Evolutionary conservation across 1,284 basidiomycete genomes (phyloP).

Genomic region (Ustilago trichophora): DNA sequence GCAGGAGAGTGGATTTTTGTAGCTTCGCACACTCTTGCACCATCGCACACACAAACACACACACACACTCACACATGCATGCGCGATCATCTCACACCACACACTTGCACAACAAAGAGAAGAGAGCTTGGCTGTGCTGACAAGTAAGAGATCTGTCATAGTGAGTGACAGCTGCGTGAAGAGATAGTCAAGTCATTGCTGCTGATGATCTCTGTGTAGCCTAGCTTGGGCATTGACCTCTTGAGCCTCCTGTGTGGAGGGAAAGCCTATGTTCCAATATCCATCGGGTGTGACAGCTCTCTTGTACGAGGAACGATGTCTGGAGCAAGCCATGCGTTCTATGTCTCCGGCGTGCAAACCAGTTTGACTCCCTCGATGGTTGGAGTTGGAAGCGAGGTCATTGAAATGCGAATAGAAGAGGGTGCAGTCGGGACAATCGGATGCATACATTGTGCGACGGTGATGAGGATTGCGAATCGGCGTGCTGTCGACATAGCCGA

Average conservation of each 20-base stretch:
- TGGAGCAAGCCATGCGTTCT: slow-evolving; percentile 21
- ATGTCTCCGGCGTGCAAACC: not conserved
- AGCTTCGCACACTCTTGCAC: not conserved
- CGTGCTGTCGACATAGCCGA: slow-evolving; percentile 17
- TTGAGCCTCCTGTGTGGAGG: slow-evolving; percentile 28
- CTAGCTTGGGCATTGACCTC: slow-evolving; percentile 15
- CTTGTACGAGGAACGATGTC: slow-evolving; percentile 23
- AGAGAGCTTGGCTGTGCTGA: no score
- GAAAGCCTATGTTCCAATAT: slow-evolving; percentile 45
- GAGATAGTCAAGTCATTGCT: no score
- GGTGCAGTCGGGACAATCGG: slow-evolving; percentile 35
- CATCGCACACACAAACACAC: no score
- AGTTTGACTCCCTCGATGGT: not conserved
- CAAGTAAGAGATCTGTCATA: no score
- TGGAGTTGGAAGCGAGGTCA: not conserved
- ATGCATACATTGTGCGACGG: slow-evolving; percentile 22
- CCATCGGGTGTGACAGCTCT: slow-evolving; percentile 24
- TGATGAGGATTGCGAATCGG: slow-evolving; percentile 17
- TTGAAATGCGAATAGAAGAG: slow-evolving; percentile 35
- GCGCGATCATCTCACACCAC: not conserved
- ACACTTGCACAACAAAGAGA: no score
- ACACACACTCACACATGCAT: no score
- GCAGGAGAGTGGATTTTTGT: slow-evolving; percentile 87
- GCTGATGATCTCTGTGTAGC: not conserved
- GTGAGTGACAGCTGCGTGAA: no score